phyloP scores from a whole-genome alignment of 179 eudicot genomes.

The Patellifolia procumbens region DNA sequence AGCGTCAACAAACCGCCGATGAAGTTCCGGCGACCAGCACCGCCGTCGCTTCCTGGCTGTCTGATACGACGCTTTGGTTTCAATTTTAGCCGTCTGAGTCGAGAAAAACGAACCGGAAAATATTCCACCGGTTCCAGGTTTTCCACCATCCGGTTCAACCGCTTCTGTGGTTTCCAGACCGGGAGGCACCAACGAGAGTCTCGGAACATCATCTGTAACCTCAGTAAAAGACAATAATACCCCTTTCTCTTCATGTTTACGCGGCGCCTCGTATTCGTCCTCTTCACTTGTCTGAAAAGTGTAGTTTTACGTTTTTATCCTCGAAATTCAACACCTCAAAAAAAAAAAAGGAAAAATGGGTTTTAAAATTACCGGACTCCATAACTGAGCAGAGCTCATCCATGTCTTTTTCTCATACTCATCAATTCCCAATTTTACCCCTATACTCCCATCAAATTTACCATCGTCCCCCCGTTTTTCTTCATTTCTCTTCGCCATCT shows the following conservation, averaged over 20 bases:
- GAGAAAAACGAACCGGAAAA: conserved; percentile 7
- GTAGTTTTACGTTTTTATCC: background rate
- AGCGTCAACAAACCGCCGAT: conserved; percentile 43
- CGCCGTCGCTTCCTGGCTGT: conserved; percentile 45
- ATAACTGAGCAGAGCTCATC: conserved; percentile 51
- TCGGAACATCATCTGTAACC: background rate
- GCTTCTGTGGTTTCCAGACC: background rate
- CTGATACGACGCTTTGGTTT: conserved; percentile 7
- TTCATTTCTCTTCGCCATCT: conserved; percentile 23
- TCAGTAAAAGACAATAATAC: conserved; percentile 23
- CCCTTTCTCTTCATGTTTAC: conserved; percentile 21
- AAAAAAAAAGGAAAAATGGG: background rate
- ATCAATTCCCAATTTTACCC: conserved; percentile 34
- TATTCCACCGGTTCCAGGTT: background rate
- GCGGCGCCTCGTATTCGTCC: too few relatives aligned
- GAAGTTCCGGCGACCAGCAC: conserved; percentile 58
- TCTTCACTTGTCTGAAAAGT: conserved; percentile 25
- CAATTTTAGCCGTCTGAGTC: conserved; percentile 1
- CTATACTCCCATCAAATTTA: conserved; percentile 10
- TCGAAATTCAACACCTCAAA: too few relatives aligned
- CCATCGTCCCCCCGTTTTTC: conserved; percentile 13
- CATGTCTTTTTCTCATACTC: conserved; percentile 36
- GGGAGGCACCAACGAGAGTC: conserved; percentile 21
- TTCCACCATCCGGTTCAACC: background rate
- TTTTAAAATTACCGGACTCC: conserved; percentile 33